phyloP scores from a whole-genome alignment of 2,329 filamentous ascomycete genomes.

The Beauveria scarabaeidicola region DNA sequence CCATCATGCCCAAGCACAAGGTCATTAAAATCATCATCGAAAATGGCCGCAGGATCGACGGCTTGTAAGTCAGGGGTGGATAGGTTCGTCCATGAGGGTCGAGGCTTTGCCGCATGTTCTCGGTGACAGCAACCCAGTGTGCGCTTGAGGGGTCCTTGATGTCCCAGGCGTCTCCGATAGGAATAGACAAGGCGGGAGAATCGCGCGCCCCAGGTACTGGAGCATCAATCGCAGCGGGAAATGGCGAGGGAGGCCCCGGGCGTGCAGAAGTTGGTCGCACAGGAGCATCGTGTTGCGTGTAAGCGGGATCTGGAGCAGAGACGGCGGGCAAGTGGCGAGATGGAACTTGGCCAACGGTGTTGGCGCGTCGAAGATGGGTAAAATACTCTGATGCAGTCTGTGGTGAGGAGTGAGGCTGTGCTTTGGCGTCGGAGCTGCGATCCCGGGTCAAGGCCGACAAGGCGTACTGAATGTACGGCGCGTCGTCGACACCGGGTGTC shows the following conservation, averaged over 20 bases:
- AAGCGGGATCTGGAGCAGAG: constrained; percentile 19
- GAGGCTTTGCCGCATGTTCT: constrained; percentile 25
- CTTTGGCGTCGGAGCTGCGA: constrained; percentile 50
- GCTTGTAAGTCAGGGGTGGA: constrained; percentile 58
- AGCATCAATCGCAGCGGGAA: not conserved
- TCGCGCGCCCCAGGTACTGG: not conserved
- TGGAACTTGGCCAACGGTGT: not conserved
- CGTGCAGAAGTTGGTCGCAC: not conserved
- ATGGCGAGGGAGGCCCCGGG: not conserved
- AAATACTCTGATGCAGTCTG: constrained; percentile 25
- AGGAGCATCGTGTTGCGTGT: constrained; percentile 16
- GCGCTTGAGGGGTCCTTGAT: constrained; percentile 9
- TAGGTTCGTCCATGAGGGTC: constrained; percentile 30
- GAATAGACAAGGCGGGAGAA: constrained; percentile 5
- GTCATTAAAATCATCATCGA: constrained; percentile 53
- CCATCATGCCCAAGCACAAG: constrained; percentile 61
- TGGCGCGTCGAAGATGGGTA: not conserved
- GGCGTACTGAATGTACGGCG: constrained; percentile 81
- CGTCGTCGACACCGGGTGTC: constrained; percentile 75
- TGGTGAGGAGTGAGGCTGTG: constrained; percentile 42
- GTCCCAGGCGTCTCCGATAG: not conserved
- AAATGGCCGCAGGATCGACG: constrained; percentile 58
- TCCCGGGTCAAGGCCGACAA: constrained; percentile 77
- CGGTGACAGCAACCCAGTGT: constrained; percentile 27
- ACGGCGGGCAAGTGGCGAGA: constrained; percentile 14